Percentiles rank a stretch among this genome's conserved stretches.
Conservation (phyloP, 2,329 filamentous ascomycete species). For the Coccinonectria pachysandricola region DNA sequence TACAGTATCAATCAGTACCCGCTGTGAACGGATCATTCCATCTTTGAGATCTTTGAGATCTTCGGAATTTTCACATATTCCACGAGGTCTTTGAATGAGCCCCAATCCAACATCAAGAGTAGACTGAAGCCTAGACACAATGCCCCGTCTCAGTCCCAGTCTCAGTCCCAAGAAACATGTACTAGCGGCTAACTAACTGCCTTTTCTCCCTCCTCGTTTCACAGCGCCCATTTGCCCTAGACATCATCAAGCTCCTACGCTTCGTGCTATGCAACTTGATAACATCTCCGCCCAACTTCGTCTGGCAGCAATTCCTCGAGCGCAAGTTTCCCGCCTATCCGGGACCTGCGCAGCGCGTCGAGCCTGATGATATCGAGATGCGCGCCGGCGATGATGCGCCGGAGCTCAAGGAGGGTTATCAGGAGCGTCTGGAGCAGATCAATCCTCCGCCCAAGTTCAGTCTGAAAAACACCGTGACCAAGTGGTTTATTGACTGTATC, state of each 20-base stretch:
- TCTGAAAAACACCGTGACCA: constrained; percentile 31
- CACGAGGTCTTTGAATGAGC: neutral
- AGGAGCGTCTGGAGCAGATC: constrained; percentile 11
- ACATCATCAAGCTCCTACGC: constrained; percentile 38
- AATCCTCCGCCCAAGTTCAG: constrained; percentile 24
- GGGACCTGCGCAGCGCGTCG: constrained; percentile 5
- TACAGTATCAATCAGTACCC: neutral
- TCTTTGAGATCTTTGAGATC: too few relatives aligned
- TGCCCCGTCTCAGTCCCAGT: too few relatives aligned
- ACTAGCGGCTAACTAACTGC: neutral
- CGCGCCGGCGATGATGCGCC: constrained; percentile 16
- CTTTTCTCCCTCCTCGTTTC: constrained; percentile 2
- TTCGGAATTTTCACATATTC: too few relatives aligned
- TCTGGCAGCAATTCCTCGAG: constrained; percentile 48
- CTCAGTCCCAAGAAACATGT: too few relatives aligned
- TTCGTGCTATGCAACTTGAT: constrained; percentile 44
- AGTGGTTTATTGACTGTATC: constrained; percentile 43
- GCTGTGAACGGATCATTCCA: too few relatives aligned
- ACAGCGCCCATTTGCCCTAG: constrained; percentile 32
- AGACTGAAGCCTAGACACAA: neutral
- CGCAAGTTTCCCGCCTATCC: constrained; percentile 38
- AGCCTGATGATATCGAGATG: constrained; percentile 19
- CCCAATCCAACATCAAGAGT: neutral
- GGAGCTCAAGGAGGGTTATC: constrained; percentile 12
- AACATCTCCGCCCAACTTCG: constrained; percentile 45